phyloP scores from a whole-genome alignment of 352 stramenopile species.

The Phytophthora agathidicida region DNA sequence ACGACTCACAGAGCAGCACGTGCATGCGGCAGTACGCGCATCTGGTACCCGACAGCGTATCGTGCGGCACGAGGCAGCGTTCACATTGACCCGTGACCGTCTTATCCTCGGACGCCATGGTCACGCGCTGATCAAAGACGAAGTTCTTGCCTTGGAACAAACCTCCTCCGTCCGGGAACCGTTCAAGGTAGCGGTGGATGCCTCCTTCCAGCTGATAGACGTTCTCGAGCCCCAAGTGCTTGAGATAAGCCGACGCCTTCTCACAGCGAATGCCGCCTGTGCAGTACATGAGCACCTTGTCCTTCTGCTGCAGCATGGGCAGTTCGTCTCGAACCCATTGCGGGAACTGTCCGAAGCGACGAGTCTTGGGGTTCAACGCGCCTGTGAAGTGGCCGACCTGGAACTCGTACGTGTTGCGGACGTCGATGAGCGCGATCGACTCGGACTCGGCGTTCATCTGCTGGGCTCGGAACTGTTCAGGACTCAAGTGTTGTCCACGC shows the following conservation, averaged over 20 bases:
- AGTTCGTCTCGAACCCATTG: conserved; percentile 67
- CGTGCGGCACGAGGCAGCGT: conserved; percentile 60
- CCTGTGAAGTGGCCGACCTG: conserved; percentile 77
- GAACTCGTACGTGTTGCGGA: conserved; percentile 86
- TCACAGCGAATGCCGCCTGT: conserved; percentile 86
- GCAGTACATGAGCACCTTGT: conserved; percentile 89
- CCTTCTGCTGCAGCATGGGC: conserved; percentile 59
- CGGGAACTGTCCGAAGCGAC: conserved; percentile 82
- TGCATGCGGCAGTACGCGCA: conserved; percentile 85
- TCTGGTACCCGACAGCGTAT: conserved; percentile 64
- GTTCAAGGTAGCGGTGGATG: conserved; percentile 86
- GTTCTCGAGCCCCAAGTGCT: conserved; percentile 65
- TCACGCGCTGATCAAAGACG: conserved; percentile 85
- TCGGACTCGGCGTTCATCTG: conserved; percentile 29
- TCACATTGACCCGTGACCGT: conserved; percentile 71
- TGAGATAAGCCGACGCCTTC: conserved; percentile 82
- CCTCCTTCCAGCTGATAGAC: conserved; percentile 84
- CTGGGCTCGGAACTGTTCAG: conserved; percentile 64
- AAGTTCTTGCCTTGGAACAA: conserved; percentile 88
- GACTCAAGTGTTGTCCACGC: conserved; percentile 62
- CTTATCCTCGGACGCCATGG: conserved; percentile 59
- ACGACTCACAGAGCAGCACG: conserved; percentile 73
- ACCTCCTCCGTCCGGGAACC: conserved; percentile 70
- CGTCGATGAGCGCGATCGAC: conserved; percentile 66
- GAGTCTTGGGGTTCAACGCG: conserved; percentile 81